Percentiles rank a stretch among this genome's conserved stretches.
Conservation (phyloP, 768 basidiomycete genomes). For the Termitomyces sp. region DNA sequence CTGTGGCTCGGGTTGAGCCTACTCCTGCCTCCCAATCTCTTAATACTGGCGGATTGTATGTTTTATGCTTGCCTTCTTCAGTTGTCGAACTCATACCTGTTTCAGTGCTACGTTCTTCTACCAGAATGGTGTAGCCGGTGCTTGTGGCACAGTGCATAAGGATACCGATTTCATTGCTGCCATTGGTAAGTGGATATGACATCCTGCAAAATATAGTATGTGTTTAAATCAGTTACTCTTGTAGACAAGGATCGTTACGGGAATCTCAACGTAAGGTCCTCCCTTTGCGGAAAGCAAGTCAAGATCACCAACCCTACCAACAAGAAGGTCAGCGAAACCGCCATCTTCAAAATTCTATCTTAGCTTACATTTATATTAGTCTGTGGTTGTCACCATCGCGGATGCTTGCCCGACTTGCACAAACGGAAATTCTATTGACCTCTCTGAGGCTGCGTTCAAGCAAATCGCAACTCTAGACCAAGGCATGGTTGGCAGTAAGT, state of each 20-base stretch:
- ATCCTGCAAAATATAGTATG: neutral
- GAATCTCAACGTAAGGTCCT: constrained; percentile 38
- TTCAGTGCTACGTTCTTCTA: constrained; percentile 62
- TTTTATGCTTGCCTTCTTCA: constrained; percentile 6
- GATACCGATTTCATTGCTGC: constrained; percentile 64
- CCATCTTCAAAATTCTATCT: neutral
- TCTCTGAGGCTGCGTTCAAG: constrained; percentile 67
- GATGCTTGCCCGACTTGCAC: constrained; percentile 83
- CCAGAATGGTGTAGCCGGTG: constrained; percentile 72
- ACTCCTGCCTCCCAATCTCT: constrained; percentile 13
- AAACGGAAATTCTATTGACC: constrained; percentile 65
- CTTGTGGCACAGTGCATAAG: constrained; percentile 62
- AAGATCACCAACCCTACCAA: constrained; percentile 59
- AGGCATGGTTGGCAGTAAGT: constrained; percentile 61
- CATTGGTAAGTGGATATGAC: constrained; percentile 42
- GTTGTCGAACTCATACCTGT: neutral
- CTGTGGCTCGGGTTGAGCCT: constrained; percentile 6
- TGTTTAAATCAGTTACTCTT: neutral
- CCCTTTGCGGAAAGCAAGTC: constrained; percentile 65
- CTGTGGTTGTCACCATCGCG: constrained; percentile 62
- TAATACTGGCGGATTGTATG: constrained; percentile 46
- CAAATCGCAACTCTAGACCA: constrained; percentile 42
- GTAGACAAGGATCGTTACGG: constrained; percentile 54
- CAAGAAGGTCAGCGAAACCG: constrained; percentile 35
- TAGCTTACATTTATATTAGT: constrained; percentile 17